Conservation (phyloP, 805 yeast species). For the Zygosaccharomyces gambellarensis region DNA sequence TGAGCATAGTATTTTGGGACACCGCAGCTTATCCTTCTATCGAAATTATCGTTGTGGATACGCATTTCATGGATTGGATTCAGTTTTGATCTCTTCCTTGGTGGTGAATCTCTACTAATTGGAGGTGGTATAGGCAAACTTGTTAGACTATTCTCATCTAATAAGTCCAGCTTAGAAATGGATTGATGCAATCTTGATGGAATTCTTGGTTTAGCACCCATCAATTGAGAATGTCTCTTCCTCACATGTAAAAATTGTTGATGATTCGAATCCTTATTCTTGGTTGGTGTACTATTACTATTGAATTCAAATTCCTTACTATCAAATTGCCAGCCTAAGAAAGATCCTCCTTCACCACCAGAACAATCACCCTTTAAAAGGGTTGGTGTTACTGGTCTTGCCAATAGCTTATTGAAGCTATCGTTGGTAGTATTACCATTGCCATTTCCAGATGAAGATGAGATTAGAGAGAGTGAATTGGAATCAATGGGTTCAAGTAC, state of each 20-base stretch:
- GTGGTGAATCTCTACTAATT: constrained; percentile 5
- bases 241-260: constrained; percentile 15
- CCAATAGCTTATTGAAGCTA: constrained; percentile 8
- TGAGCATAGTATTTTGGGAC: constrained; percentile 1
- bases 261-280: constrained; percentile 11
- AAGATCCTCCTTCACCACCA: constrained; percentile 6
- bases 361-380: constrained; percentile 13
- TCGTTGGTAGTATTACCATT: constrained; percentile 10
- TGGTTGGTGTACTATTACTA: constrained; percentile 33
- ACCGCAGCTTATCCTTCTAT: constrained; percentile 19
- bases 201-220: constrained; percentile 30
- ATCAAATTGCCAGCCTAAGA: constrained; percentile 28
- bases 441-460: constrained; percentile 19
- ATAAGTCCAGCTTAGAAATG: constrained; percentile 30
- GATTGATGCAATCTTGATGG: constrained; percentile 23
- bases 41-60: constrained; percentile 13
- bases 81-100: constrained; percentile 10
- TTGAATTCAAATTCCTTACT: constrained; percentile 27
- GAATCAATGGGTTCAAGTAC: constrained; percentile 28
- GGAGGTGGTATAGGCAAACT: constrained; percentile 33
- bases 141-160: constrained; percentile 29
- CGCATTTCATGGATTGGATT: constrained; percentile 19
- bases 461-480: constrained; percentile 25
- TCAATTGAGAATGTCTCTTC: constrained; percentile 23
- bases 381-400: constrained; percentile 16